A percentile compares a stretch with the other conserved stretches of the same genome.
phyloP scores from a whole-genome alignment of 1,284 basidiomycete species.

The Fomitopsis schrenkii region DNA sequence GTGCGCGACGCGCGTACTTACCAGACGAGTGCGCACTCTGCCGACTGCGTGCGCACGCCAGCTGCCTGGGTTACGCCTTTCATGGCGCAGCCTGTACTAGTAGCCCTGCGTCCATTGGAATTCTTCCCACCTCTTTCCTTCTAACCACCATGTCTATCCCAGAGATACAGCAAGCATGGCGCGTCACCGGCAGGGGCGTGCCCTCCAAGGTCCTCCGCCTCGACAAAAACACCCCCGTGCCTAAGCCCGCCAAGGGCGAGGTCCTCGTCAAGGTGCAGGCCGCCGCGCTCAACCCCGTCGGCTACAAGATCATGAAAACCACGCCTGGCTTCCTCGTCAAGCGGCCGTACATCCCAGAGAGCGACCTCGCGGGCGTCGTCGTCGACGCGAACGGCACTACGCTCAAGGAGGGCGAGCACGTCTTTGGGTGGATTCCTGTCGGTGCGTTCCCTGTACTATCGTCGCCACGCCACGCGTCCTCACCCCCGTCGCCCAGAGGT shows the following conservation, averaged over 20 bases:
- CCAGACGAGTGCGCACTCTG: too few relatives aligned
- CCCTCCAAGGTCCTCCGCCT: conserved; percentile 45
- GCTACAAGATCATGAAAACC: conserved; percentile 52
- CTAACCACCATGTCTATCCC: conserved; percentile 4
- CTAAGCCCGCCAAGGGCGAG: conserved; percentile 40
- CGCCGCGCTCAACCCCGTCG: conserved; percentile 65
- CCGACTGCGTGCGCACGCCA: too few relatives aligned
- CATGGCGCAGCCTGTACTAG: too few relatives aligned
- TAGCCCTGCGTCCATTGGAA: not conserved
- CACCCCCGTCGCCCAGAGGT: too few relatives aligned
- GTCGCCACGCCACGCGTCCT: not conserved
- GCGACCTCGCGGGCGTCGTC: conserved; percentile 60
- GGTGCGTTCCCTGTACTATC: conserved; percentile 23
- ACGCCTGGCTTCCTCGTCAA: conserved; percentile 45
- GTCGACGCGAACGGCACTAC: conserved; percentile 47
- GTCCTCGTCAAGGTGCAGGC: conserved; percentile 61
- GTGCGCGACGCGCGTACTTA: too few relatives aligned
- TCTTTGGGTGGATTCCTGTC: conserved; percentile 49
- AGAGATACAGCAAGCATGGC: conserved; percentile 32
- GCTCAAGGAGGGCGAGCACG: conserved; percentile 52
- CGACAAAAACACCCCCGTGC: conserved; percentile 41
- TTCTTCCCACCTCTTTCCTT: not conserved
- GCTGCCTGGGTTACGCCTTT: too few relatives aligned
- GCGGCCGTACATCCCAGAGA: conserved; percentile 50
- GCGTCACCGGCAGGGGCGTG: conserved; percentile 25